phyloP scores from a whole-genome alignment of 139 green algal genomes.

The Chlorella vulgaris region DNA sequence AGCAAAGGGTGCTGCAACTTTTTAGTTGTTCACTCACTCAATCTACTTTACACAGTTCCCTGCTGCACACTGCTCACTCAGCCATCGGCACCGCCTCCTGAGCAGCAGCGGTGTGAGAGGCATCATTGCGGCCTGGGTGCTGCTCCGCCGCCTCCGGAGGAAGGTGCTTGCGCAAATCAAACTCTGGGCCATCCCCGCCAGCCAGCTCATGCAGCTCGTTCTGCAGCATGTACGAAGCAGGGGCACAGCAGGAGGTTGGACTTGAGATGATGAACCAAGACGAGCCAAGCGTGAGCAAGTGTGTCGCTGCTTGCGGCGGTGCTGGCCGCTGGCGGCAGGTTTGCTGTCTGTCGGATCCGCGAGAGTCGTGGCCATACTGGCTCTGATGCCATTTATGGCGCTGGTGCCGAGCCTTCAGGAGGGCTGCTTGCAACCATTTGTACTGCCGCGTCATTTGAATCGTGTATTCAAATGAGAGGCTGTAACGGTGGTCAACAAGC shows the following conservation, averaged over 20 bases:
- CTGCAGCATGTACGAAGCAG: not conserved
- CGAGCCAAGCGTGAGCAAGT: not conserved
- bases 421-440: too few relatives aligned
- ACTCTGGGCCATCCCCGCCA: slow-evolving; percentile 16
- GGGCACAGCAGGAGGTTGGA: not conserved
- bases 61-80: not conserved
- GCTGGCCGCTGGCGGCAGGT: too few relatives aligned
- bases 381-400: too few relatives aligned
- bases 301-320: too few relatives aligned
- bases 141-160: not conserved
- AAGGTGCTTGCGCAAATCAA: slow-evolving; percentile 19
- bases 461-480: too few relatives aligned
- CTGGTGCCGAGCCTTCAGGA: too few relatives aligned
- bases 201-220: slow-evolving; percentile 20
- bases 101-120: not conserved
- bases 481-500: too few relatives aligned
- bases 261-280: not conserved
- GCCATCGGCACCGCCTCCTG: not conserved
- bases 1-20: slow-evolving; percentile 20
- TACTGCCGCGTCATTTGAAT: too few relatives aligned
- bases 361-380: too few relatives aligned
- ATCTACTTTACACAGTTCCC: not conserved
- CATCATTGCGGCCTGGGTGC: not conserved
- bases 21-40: not conserved
- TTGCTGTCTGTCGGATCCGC: too few relatives aligned